Conservation (phyloP, 371 early-diverging fungal genomes). For the Mortierella sp. region DNA sequence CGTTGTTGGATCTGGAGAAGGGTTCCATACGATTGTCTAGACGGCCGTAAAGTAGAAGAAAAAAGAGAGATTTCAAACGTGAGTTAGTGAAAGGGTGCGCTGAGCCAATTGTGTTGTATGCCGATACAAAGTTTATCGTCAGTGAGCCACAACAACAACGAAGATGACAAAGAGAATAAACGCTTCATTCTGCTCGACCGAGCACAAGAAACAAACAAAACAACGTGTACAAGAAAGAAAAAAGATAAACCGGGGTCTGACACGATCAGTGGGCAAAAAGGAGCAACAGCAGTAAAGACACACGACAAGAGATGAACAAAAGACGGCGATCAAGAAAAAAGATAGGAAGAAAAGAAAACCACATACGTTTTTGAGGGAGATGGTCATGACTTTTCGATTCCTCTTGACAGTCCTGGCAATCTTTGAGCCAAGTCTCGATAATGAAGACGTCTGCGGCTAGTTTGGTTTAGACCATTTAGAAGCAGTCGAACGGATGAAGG, state of each 20-base stretch:
- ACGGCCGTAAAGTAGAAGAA: background rate
- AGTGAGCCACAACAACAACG: background rate
- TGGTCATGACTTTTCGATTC: slow-evolving; percentile 56
- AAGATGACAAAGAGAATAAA: background rate
- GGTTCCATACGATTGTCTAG: slow-evolving; percentile 72
- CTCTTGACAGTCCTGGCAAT: slow-evolving; percentile 53
- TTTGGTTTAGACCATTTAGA: background rate
- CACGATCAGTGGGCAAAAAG: too few species aligned
- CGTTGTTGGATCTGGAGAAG: slow-evolving; percentile 65
- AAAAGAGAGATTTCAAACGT: background rate
- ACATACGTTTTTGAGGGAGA: slow-evolving; percentile 55
- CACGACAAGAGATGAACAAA: background rate
- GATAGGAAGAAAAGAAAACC: background rate
- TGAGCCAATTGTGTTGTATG: slow-evolving; percentile 9
- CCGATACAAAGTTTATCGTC: slow-evolving; percentile 1
- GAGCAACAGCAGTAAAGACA: background rate
- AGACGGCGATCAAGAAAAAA: background rate
- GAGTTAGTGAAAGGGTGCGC: background rate
- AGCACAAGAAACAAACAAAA: background rate
- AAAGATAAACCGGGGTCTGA: too few species aligned
- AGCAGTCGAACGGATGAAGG: background rate
- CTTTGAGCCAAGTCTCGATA: slow-evolving; percentile 56
- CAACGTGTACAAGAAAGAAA: background rate
- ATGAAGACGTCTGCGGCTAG: slow-evolving; percentile 46
- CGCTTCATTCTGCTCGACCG: background rate